phyloP scores from a whole-genome alignment of 768 basidiomycete species.

The Boletellus ananiceps region DNA sequence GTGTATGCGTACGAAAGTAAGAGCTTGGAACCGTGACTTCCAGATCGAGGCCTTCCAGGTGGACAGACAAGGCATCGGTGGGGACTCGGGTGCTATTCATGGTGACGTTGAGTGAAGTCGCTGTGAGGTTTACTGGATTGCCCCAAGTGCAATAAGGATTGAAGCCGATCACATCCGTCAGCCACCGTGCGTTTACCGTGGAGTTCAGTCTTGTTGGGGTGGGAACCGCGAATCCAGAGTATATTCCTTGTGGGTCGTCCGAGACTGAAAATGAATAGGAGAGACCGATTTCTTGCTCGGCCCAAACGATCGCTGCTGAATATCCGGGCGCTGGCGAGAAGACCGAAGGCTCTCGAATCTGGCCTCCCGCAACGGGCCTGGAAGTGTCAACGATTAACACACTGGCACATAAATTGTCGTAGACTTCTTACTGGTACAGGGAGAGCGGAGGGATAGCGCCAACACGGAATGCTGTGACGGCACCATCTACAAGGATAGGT shows the following conservation, averaged over 20 bases:
- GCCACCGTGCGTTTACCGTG: constrained; percentile 17
- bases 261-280: constrained; percentile 10
- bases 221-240: constrained; percentile 10
- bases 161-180: constrained; percentile 21
- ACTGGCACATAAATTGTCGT: background rate
- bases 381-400: background rate
- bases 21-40: constrained; percentile 11
- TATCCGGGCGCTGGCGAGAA: constrained; percentile 11
- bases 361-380: constrained; percentile 9
- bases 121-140: constrained; percentile 15
- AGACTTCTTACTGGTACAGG: constrained; percentile 8
- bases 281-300: constrained; percentile 12
- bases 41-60: constrained; percentile 7
- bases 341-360: background rate
- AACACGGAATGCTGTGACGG: constrained; percentile 11
- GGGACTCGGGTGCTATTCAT: constrained; percentile 12
- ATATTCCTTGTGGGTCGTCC: constrained; percentile 9
- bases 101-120: constrained; percentile 12
- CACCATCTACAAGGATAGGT: constrained; percentile 10
- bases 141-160: constrained; percentile 21
- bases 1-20: constrained; percentile 12
- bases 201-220: constrained; percentile 9
- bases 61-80: background rate
- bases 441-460: constrained; percentile 14
- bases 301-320: constrained; percentile 14